Evolutionary conservation across 495 filamentous ascomycete genomes (phyloP).

Genomic region (Astrocystis sublimbata): DNA sequence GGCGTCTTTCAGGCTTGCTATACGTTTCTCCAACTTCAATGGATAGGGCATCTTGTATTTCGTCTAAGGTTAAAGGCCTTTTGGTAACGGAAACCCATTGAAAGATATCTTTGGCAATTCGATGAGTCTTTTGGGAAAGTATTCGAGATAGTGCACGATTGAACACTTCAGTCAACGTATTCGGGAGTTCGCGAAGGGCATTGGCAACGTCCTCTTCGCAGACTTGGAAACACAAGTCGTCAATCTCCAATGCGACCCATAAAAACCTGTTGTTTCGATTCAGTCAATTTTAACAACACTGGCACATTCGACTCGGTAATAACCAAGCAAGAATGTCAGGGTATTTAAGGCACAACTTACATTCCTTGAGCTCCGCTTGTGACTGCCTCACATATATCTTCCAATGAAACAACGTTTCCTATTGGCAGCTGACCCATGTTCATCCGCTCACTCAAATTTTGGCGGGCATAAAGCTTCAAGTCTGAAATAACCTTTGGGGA

Average conservation of each 20-base stretch:
- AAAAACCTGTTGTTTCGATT: background rate
- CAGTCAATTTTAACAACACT: background rate
- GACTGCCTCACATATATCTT: background rate
- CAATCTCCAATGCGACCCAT: conserved; percentile 1
- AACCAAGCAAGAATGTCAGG: background rate
- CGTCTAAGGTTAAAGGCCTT: background rate
- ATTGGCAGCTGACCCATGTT: background rate
- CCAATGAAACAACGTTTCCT: background rate
- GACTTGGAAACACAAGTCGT: background rate
- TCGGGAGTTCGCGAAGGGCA: background rate
- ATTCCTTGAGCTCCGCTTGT: background rate
- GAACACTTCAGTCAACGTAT: background rate
- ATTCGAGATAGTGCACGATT: background rate
- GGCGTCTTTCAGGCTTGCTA: background rate
- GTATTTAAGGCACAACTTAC: background rate
- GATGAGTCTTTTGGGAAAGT: background rate
- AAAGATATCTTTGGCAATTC: background rate
- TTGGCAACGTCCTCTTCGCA: background rate
- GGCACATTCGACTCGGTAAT: background rate
- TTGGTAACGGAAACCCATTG: background rate
- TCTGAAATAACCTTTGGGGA: background rate
- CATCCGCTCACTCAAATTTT: background rate
- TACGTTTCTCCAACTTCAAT: background rate
- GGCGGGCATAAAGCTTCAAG: background rate
- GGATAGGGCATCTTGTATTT: background rate